Evolutionary conservation across 2,329 filamentous ascomycete genomes (phyloP).

Genomic region (Epichloe glyceriae): DNA sequence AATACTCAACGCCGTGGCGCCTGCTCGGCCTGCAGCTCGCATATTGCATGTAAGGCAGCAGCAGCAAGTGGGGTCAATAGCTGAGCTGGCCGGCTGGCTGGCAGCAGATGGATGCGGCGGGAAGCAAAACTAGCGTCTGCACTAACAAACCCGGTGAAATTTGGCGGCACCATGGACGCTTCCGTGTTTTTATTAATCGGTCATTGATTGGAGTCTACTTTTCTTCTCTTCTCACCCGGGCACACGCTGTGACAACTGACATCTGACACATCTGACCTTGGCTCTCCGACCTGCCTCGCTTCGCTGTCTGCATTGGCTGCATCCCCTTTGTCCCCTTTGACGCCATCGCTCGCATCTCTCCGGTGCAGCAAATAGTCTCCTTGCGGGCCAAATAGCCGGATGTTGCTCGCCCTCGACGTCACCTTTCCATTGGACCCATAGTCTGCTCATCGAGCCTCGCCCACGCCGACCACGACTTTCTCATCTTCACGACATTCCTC

Average conservation of each 20-base stretch:
- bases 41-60: too few relatives aligned
- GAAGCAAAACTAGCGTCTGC: conserved; percentile 2
- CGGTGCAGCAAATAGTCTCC: neutral
- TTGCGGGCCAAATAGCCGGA: neutral
- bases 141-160: conserved; percentile 7
- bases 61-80: too few relatives aligned
- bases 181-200: neutral
- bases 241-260: neutral
- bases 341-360: neutral
- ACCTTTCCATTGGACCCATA: conserved; percentile 1
- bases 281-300: neutral
- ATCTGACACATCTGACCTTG: neutral
- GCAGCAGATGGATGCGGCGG: neutral
- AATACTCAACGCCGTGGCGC: too few relatives aligned
- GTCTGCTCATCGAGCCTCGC: neutral
- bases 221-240: neutral
- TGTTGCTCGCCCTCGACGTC: neutral
- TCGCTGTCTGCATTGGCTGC: neutral
- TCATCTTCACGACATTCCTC: neutral
- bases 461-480: neutral
- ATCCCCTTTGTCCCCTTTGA: too few relatives aligned
- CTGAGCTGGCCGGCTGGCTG: too few relatives aligned
- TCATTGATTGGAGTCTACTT: neutral
- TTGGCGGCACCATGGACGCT: neutral
- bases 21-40: too few relatives aligned